A percentile compares a stretch with the other conserved stretches of the same genome.
Conservation (phyloP, 1,284 basidiomycete genomes). For the Volvariella volvacea region DNA sequence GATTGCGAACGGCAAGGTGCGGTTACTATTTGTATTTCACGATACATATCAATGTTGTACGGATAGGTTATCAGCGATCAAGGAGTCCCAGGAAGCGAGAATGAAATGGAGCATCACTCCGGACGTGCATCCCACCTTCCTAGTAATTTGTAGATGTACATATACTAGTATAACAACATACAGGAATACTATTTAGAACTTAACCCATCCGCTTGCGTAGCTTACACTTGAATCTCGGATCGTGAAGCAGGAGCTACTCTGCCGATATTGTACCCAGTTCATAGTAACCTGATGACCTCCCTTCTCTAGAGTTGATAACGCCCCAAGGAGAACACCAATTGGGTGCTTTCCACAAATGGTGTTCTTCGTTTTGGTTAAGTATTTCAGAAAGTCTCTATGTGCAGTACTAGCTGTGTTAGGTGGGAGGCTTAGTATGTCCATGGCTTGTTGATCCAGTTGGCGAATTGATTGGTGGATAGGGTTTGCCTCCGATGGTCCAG, state of each 20-base stretch:
- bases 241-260: conserved; percentile 73
- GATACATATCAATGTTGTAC: conserved; percentile 4
- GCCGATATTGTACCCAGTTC: conserved; percentile 87
- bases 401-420: conserved; percentile 43
- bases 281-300: conserved; percentile 35
- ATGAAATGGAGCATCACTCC: conserved; percentile 42
- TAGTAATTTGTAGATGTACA: conserved; percentile 32
- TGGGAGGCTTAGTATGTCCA: conserved; percentile 63
- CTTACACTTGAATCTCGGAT: conserved; percentile 86
- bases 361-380: conserved; percentile 82
- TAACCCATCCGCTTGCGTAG: conserved; percentile 86
- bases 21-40: conserved; percentile 6
- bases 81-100: conserved; percentile 56
- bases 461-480: conserved; percentile 72
- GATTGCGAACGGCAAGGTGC: conserved; percentile 36
- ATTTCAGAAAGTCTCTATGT: conserved; percentile 65
- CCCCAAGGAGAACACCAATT: conserved; percentile 85
- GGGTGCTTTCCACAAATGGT: conserved; percentile 97
- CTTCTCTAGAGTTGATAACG: conserved; percentile 58
- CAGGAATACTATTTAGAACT: conserved; percentile 29
- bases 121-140: conserved; percentile 44
- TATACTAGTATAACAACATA: conserved; percentile 4
- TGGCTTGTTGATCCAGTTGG: conserved; percentile 73
- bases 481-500: conserved; percentile 30
- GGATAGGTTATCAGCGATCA: conserved; percentile 54